phyloP scores from a whole-genome alignment of 2,329 filamentous ascomycete genomes.

The Ophiostoma pallidulum region DNA sequence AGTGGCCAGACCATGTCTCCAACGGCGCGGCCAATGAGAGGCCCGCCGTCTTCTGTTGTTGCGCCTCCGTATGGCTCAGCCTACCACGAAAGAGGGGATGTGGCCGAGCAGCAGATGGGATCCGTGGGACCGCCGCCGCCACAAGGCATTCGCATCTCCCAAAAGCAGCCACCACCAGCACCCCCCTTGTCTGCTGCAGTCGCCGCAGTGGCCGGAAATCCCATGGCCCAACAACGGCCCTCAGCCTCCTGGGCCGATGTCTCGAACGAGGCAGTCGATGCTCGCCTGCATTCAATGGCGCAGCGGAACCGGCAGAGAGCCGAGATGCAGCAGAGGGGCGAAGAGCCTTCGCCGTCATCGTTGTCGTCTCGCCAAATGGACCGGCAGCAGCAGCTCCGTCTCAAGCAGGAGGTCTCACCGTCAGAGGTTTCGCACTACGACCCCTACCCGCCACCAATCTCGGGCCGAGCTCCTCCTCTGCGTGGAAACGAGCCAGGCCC shows the following conservation, averaged over 20 bases:
- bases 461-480: slow-evolving; percentile 3
- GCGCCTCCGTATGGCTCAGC: slow-evolving; percentile 10
- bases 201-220: slow-evolving; percentile 4
- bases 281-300: slow-evolving; percentile 27
- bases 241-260: slow-evolving; percentile 12
- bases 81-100: slow-evolving; percentile 13
- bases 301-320: slow-evolving; percentile 23
- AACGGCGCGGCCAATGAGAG: slow-evolving; percentile 21
- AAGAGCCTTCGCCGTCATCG: slow-evolving; percentile 16
- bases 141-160: slow-evolving; percentile 25
- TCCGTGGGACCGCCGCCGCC: neutral
- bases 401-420: slow-evolving; percentile 6
- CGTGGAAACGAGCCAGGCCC: slow-evolving; percentile 4
- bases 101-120: slow-evolving; percentile 9
- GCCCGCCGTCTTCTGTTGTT: slow-evolving; percentile 1
- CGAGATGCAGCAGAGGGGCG: slow-evolving; percentile 21
- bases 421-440: slow-evolving; percentile 10
- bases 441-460: slow-evolving; percentile 2
- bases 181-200: slow-evolving; percentile 17
- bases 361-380: neutral
- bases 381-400: slow-evolving; percentile 1
- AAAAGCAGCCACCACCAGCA: slow-evolving; percentile 24
- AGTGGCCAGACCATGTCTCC: slow-evolving; percentile 39
- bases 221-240: slow-evolving; percentile 17
- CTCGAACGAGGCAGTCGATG: slow-evolving; percentile 14